phyloP scores from a whole-genome alignment of 805 yeast genomes.

The Candida sonorensis region DNA sequence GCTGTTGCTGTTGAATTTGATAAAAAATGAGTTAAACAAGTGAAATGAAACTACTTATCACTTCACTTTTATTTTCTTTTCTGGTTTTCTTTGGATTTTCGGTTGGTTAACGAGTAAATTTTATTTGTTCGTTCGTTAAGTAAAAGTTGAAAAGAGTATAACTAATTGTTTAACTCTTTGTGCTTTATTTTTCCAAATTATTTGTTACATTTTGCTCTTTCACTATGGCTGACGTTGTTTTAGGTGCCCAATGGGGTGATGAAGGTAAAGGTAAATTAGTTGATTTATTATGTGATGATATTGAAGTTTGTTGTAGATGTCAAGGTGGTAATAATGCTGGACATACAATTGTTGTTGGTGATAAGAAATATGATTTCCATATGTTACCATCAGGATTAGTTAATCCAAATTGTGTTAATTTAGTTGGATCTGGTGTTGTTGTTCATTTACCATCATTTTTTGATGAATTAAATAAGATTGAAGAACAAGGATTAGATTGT shows the following conservation, averaged over 20 bases:
- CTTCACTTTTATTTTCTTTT: no score
- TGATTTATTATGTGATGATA: conserved; percentile 87
- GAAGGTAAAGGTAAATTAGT: conserved; percentile 99
- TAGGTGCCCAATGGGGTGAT: conserved; percentile 99
- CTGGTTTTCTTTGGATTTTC: no score
- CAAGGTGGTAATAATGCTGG: conserved; percentile 99
- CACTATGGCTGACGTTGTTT: conserved; percentile 88
- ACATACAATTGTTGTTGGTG: conserved; percentile 91
- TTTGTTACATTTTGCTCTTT: no score
- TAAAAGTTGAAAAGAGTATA: no score
- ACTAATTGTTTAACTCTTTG: no score
- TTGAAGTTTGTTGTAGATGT: conserved; percentile 96
- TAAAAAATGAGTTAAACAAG: no score
- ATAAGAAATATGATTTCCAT: conserved; percentile 91
- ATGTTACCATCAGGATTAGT: conserved; percentile 98
- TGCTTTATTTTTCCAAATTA: no score
- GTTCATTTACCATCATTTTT: conserved; percentile 92
- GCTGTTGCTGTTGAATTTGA: no score
- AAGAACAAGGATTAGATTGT: conserved; percentile 73
- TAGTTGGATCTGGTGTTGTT: conserved; percentile 95
- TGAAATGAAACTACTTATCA: no score
- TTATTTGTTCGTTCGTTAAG: no score
- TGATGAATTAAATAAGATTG: conserved; percentile 74
- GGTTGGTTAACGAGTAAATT: no score
- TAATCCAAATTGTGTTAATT: conserved; percentile 82